These are phyloP conservation scores for Fusarium sp. DNA, from an alignment of 2,329 filamentous ascomycete species.

Conservation along the genomic window DNA sequence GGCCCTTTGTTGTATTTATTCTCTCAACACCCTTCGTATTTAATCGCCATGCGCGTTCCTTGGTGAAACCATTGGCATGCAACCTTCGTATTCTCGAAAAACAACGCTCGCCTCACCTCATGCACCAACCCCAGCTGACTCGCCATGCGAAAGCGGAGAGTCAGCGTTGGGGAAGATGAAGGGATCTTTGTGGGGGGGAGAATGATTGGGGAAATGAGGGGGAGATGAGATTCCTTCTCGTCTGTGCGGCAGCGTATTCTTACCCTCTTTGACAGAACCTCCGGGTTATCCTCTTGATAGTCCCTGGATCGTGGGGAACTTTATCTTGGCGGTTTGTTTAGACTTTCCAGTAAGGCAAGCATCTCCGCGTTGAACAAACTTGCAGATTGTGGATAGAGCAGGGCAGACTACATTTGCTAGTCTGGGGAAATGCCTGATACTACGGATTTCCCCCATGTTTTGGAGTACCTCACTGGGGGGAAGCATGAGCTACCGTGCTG, in stretches of 20 bases:
- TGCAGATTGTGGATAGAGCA: background rate
- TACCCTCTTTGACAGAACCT: conserved; percentile 17
- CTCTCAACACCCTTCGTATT: background rate
- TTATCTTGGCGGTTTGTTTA: conserved; percentile 16
- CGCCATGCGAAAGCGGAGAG: conserved; percentile 1
- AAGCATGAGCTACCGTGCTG: background rate
- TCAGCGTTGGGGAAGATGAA: conserved; percentile 16
- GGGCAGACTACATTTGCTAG: background rate
- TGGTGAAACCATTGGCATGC: background rate
- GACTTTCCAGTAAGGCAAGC: background rate
- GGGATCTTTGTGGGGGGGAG: conserved; percentile 30
- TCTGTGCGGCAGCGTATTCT: conserved; percentile 12
- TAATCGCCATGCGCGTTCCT: background rate
- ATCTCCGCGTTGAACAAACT: conserved; percentile 1
- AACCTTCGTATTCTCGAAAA: conserved; percentile 20
- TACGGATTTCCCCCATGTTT: conserved; percentile 12
- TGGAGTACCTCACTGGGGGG: conserved; percentile 17
- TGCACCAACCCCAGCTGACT: conserved; percentile 9
- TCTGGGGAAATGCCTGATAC: conserved; percentile 34
- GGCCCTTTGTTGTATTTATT: too few relatives aligned
- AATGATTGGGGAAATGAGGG: conserved; percentile 38
- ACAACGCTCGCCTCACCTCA: background rate
- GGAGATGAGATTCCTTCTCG: background rate
- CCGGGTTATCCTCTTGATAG: conserved; percentile 32
- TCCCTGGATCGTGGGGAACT: conserved; percentile 23